Conservation (phyloP, 108 stramenopile species). For the Schizochytrium sp. region DNA sequence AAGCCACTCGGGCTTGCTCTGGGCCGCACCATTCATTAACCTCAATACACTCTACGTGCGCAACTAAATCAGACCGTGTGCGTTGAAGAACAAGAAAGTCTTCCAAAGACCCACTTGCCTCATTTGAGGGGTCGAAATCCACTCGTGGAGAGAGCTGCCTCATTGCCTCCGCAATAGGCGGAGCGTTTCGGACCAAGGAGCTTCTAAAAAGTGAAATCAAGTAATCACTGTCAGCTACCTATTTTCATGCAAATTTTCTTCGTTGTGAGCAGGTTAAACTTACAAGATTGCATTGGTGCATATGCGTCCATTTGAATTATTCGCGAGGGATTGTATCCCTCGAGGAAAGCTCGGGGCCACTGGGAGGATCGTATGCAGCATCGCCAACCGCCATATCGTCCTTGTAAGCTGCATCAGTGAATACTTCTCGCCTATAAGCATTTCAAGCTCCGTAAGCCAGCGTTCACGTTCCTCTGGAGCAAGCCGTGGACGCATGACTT, state of each 20-base stretch:
- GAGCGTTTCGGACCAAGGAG: not conserved
- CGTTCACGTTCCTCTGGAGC: not conserved
- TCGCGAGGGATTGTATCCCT: not conserved
- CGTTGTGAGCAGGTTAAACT: not conserved
- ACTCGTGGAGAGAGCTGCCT: not conserved
- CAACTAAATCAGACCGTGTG: not conserved
- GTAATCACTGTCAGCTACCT: not conserved
- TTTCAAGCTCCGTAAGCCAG: not conserved
- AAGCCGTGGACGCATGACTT: conserved; percentile 24
- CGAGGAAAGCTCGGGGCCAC: too few species aligned
- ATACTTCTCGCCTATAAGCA: not conserved
- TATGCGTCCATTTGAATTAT: not conserved
- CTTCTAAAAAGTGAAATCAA: not conserved
- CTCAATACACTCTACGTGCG: conserved; percentile 15
- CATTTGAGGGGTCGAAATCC: not conserved
- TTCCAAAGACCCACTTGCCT: conserved; percentile 38
- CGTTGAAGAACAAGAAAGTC: not conserved
- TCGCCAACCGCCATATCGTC: not conserved
- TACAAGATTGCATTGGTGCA: conserved; percentile 34
- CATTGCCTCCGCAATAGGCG: not conserved
- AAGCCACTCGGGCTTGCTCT: not conserved
- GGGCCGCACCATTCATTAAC: not conserved
- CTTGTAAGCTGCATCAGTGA: conserved; percentile 20
- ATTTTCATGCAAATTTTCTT: not conserved
- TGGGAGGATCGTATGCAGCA: not conserved